Base-by-base conservation (phyloP, 441 rosid genomes). In the Syzygium syzygioides region DNA sequence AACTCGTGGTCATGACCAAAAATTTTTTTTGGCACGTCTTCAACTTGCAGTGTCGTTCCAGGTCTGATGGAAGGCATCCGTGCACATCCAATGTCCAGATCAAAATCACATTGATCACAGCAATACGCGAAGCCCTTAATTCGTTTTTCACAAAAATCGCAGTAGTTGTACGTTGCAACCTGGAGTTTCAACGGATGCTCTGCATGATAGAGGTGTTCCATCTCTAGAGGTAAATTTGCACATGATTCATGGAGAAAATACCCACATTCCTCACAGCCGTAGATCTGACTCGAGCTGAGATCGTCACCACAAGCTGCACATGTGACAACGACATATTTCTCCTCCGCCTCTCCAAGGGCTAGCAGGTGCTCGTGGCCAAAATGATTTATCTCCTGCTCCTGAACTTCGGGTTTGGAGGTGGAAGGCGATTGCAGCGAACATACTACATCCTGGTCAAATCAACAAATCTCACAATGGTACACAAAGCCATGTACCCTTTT, bases 141-240 rank as follows among this genome's bases (percentile, higher is more conserved):
- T 68, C 0, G 2, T 10, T 5, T 0, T 19, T 68, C 0, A 2
- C 79, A 68, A 68, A 68, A 0, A 19, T 68, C 14, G 2, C 79
- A 68, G 79, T 19, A 0, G 48, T 1, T 68, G 79, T 10, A 68
- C 5, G 0, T 0, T 1, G 48, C 79, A 6, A 19, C 79, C 79
- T 68, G 48, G 14, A 68, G 79, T 34, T 68, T 4, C 79, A 68
- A 68, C 1, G 48, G 79, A 68, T 68, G 79, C 20, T 68, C 79
- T 34, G 0, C 2, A 0, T 68, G 79, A 68, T 34, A 1, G 26
- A 34, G 79, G 79, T 68, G 79, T 19, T 34, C 1, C 79, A 68
- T 34, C 8, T 20, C 14, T 68, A 0, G 48, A 0, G 79, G 79
- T 68, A 68, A 68, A 0, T 68, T 34, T 1, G 79, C 26, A 5